Base-by-base conservation (phyloP, 1,139 yeast genomes). In the Debaryomyces sp. region DNA sequence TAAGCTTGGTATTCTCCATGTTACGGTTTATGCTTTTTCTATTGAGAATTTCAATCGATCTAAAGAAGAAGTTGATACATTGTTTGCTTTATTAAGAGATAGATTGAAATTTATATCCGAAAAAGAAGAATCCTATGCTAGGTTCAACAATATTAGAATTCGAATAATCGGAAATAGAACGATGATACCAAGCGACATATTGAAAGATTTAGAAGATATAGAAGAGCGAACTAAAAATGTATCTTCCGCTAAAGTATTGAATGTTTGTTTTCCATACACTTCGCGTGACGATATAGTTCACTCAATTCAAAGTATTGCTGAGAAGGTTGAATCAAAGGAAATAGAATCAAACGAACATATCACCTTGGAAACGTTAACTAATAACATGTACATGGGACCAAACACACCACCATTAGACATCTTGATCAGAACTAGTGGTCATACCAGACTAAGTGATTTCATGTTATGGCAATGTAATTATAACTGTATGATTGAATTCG, bases 211-310 rank as follows among this genome's bases (percentile, higher is more conserved):
- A 48, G 78, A 75, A 49, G 47, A 47, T 8, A 66, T 80, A 34
- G 85, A 81, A 61, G 61, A 58, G 4, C 58, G 57, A 33, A 77
- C 85, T 0, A 52, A 59, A 15, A 54, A 60, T 33, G 26, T 34
- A 6, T 24, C 26, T 3, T 41, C 55, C 2, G 55, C 58, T 5
- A 70, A 70, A 41, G 66, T 69, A 6, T 61, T 81, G 48, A 79
- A 78, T 56, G 78, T 81, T 36, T 81, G 85, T 44, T 78, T 81
- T 51, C 85, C 86, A 2, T 81, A 81, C 54, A 81, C 85, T 8
- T 73, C 83, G 5, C 66, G 85, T 32, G 85, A 81, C 58, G 85
- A 81, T 51, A 81, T 81, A 26, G 64, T 77, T n/a, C 70, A 71
- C 52, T 67, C 84, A 0, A 68, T 81, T 23, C 55, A 58, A 47